Evolutionary conservation across 805 yeast genomes (phyloP).

Genomic region (Wilhelminamyces savonicus): DNA sequence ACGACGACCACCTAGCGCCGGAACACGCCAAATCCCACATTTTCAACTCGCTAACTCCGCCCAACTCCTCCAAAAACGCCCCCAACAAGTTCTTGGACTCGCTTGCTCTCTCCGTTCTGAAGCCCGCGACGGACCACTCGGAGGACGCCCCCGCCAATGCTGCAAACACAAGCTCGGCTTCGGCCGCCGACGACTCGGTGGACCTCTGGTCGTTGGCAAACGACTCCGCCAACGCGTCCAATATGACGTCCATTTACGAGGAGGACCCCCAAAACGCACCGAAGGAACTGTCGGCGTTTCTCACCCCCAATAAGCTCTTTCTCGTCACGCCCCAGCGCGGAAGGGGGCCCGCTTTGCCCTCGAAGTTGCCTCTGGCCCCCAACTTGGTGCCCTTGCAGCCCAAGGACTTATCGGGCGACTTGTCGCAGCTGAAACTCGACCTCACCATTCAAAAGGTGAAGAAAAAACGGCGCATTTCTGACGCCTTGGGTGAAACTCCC

Average conservation of each 20-base stretch:
- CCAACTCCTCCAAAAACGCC: constrained; percentile 6
- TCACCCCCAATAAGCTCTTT: constrained; percentile 28
- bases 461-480: no score
- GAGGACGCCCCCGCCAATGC: not conserved
- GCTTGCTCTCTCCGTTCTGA: constrained; percentile 1
- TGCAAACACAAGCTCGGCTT: constrained; percentile 2
- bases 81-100: constrained; percentile 12
- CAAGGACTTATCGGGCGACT: constrained; percentile 1
- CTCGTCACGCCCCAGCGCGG: no score
- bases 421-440: constrained; percentile 2
- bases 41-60: constrained; percentile 12
- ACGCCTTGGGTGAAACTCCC: no score
- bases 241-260: constrained; percentile 21
- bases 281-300: constrained; percentile 11
- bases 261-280: not conserved
- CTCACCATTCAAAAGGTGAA: no score
- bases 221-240: constrained; percentile 10
- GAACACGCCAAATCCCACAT: constrained; percentile 4
- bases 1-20: constrained; percentile 1
- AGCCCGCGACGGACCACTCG: constrained; percentile 5
- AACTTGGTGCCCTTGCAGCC: constrained; percentile 5
- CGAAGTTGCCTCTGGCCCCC: constrained; percentile 3
- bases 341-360: constrained; percentile 3
- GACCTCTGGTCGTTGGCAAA: constrained; percentile 28
- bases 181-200: constrained; percentile 9